These are phyloP conservation scores for Trichophyton mentagrophytes DNA, from an alignment of 2,329 filamentous ascomycete species.

Conservation along the genomic window DNA sequence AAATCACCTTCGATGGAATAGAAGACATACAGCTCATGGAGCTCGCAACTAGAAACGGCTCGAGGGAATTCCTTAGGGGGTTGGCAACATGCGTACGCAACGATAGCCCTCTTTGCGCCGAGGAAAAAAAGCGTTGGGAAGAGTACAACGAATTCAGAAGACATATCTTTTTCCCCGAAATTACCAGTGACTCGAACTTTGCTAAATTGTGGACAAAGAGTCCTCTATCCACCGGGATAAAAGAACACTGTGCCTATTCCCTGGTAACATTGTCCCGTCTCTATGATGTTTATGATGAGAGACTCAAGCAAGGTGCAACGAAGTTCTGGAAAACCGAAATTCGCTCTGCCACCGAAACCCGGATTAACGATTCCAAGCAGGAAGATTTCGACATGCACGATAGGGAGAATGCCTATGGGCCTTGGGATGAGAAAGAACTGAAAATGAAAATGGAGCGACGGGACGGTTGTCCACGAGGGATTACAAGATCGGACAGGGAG, in stretches of 20 bases:
- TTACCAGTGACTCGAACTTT: too few relatives aligned
- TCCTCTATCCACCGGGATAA: background rate
- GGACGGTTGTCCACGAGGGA: too few relatives aligned
- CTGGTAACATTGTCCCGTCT: constrained; percentile 29
- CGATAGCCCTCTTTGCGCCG: background rate
- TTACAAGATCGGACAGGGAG: too few relatives aligned
- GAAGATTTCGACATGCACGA: background rate
- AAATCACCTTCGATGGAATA: constrained; percentile 34
- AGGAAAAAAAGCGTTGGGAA: background rate
- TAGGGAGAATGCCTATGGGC: background rate
- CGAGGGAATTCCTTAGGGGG: constrained; percentile 20
- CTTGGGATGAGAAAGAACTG: background rate
- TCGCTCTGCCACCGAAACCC: background rate
- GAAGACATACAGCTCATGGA: constrained; percentile 48
- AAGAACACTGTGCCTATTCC: constrained; percentile 38
- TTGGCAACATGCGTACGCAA: constrained; percentile 31
- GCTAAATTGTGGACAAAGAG: background rate
- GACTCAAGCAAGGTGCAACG: background rate
- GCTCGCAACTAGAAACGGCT: constrained; percentile 24
- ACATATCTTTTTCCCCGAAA: background rate
- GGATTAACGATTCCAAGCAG: background rate
- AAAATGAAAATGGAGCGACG: background rate
- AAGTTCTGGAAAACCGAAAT: background rate
- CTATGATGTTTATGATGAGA: background rate
- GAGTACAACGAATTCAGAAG: background rate